A percentile compares a stretch with the other conserved stretches of the same genome.
Evolutionary conservation across 179 eudicot genomes (phyloP).

Genomic region (Patellifolia procumbens): DNA sequence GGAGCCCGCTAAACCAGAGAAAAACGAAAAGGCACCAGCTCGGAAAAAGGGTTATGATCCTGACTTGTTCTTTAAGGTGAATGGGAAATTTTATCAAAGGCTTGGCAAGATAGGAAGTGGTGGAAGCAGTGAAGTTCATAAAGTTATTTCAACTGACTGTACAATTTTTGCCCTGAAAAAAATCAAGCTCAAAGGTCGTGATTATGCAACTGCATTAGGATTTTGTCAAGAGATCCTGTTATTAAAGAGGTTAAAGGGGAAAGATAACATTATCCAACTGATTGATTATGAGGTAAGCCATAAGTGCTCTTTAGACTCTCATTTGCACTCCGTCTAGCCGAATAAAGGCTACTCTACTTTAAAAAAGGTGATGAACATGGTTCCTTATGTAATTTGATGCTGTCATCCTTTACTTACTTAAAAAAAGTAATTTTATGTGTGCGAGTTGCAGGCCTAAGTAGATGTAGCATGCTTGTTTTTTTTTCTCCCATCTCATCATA

Average conservation of each 20-base stretch:
- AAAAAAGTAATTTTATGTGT: not conserved
- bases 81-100: slow-evolving; percentile 91
- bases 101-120: slow-evolving; percentile 99
- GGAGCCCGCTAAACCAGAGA: slow-evolving; percentile 58
- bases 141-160: slow-evolving; percentile 93
- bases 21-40: slow-evolving; percentile 57
- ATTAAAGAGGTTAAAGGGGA: slow-evolving; percentile 81
- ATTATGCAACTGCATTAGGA: slow-evolving; percentile 92
- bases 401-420: too few relatives aligned
- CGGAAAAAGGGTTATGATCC: slow-evolving; percentile 81
- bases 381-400: too few relatives aligned
- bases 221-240: slow-evolving; percentile 95
- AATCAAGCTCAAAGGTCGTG: slow-evolving; percentile 96
- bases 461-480: not conserved
- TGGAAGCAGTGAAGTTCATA: slow-evolving; percentile 98
- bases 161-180: slow-evolving; percentile 86
- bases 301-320: slow-evolving; percentile 20
- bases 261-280: slow-evolving; percentile 84
- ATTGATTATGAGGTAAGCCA: slow-evolving; percentile 97
- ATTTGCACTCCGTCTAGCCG: slow-evolving; percentile 1
- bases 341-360: not conserved
- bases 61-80: slow-evolving; percentile 86
- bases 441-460: not conserved
- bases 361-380: not conserved
- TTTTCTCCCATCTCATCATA: not conserved